These are phyloP conservation scores for Citeromyces nyonsensis DNA, from an alignment of 805 yeast species.

Conservation along the genomic window DNA sequence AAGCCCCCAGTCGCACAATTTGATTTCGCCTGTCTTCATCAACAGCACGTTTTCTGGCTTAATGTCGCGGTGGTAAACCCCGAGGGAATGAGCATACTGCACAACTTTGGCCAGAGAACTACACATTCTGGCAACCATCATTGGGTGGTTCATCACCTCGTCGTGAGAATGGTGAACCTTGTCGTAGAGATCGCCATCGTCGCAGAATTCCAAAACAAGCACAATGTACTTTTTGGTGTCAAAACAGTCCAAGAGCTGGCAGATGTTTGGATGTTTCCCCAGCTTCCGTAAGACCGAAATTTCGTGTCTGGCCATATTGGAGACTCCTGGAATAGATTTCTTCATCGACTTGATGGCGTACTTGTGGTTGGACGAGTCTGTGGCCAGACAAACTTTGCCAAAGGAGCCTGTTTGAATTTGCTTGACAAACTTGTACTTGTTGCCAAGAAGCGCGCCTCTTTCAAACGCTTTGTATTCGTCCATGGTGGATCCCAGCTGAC, in stretches of 20 bases:
- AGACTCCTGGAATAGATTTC: neutral
- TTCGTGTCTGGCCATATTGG: slow-evolving; percentile 15
- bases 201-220: slow-evolving; percentile 37
- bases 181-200: slow-evolving; percentile 56
- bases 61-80: slow-evolving; percentile 55
- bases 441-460: slow-evolving; percentile 31
- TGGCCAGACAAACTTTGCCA: slow-evolving; percentile 82
- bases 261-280: slow-evolving; percentile 35
- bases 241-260: slow-evolving; percentile 40
- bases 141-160: slow-evolving; percentile 11
- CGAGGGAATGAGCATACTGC: slow-evolving; percentile 34
- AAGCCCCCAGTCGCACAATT: slow-evolving; percentile 66
- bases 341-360: slow-evolving; percentile 31
- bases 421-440: slow-evolving; percentile 50
- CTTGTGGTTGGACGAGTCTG: slow-evolving; percentile 44
- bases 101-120: slow-evolving; percentile 33
- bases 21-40: slow-evolving; percentile 31
- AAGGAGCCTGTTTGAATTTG: slow-evolving; percentile 87
- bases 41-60: slow-evolving; percentile 61
- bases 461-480: slow-evolving; percentile 26
- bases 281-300: slow-evolving; percentile 22
- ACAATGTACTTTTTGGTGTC: slow-evolving; percentile 27
- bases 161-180: slow-evolving; percentile 15
- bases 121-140: slow-evolving; percentile 14
- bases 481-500: slow-evolving; percentile 9